Evolutionary conservation across 2,329 filamentous ascomycete genomes (phyloP).

Genomic region (Pseudogymnoascus sp.): DNA sequence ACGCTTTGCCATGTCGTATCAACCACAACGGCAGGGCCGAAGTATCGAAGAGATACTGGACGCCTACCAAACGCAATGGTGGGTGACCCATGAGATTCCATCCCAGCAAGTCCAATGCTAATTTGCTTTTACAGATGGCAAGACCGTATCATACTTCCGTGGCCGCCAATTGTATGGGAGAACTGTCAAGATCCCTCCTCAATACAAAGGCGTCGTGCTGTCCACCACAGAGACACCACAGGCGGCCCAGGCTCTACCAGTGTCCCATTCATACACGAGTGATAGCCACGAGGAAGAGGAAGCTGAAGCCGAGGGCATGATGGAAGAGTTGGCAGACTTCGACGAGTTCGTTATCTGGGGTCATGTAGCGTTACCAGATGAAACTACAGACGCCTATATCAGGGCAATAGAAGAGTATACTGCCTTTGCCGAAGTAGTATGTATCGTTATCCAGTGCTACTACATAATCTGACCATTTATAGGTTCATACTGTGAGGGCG

Average conservation of each 20-base stretch:
- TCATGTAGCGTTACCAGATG: constrained; percentile 61
- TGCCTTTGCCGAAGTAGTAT: constrained; percentile 59
- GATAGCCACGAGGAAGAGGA: constrained; percentile 42
- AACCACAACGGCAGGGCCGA: constrained; percentile 69
- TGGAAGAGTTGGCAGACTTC: constrained; percentile 62
- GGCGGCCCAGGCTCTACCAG: constrained; percentile 29
- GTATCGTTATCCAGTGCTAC: constrained; percentile 11
- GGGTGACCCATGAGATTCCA: constrained; percentile 33
- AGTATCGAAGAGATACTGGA: constrained; percentile 62
- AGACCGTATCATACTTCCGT: constrained; percentile 61
- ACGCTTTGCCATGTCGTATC: constrained; percentile 75
- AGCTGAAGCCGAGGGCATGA: constrained; percentile 41
- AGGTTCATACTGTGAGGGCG: not conserved
- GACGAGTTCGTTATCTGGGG: constrained; percentile 76
- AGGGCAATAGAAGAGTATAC: constrained; percentile 78
- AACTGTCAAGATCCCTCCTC: constrained; percentile 57
- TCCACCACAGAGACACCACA: constrained; percentile 37
- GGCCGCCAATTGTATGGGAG: constrained; percentile 72
- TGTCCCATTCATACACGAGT: constrained; percentile 24
- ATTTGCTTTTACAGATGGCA: constrained; percentile 37
- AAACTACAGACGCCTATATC: constrained; percentile 59
- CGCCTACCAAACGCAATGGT: constrained; percentile 40
- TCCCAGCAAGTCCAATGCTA: not conserved
- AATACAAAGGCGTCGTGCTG: constrained; percentile 60
- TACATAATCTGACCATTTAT: not conserved